These are phyloP conservation scores for Closterium sp. DNA, from an alignment of 139 green algal genomes.

Conservation along the genomic window DNA sequence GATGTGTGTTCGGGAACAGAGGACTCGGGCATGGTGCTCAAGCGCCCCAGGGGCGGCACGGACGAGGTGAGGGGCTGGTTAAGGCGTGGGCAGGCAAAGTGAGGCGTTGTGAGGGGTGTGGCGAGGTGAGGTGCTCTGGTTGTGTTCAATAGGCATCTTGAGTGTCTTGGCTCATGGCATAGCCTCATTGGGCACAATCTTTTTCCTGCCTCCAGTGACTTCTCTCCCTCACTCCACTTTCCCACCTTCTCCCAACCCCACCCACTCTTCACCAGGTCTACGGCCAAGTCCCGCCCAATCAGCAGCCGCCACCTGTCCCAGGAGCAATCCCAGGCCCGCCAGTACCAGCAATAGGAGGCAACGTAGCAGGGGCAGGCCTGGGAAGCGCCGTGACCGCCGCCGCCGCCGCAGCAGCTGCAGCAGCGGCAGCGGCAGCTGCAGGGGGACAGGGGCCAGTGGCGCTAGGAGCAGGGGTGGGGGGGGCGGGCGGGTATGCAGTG, in stretches of 20 bases:
- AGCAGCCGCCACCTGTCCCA: not conserved
- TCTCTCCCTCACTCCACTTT: not conserved
- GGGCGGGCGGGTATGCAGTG: conserved; percentile 7
- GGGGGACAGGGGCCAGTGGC: not conserved
- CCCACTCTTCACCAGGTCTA: conserved; percentile 1
- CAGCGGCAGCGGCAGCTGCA: conserved; percentile 8
- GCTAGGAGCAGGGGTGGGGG: not conserved
- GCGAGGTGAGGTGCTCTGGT: not conserved
- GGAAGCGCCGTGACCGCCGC: not conserved
- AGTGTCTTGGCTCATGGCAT: too few relatives aligned
- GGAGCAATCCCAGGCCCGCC: not conserved
- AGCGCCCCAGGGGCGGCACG: not conserved
- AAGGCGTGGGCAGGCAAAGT: too few relatives aligned
- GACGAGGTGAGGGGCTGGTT: not conserved
- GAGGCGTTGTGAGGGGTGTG: too few relatives aligned
- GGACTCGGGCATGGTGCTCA: not conserved
- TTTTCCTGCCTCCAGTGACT: not conserved
- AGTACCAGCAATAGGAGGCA: not conserved
- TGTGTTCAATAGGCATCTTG: too few relatives aligned
- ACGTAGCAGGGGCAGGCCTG: not conserved
- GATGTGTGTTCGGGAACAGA: not conserved
- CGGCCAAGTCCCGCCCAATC: not conserved
- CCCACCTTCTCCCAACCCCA: not conserved
- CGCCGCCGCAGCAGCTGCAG: not conserved
- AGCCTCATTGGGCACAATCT: not conserved